These are phyloP conservation scores for Apostasia ramifera DNA, from an alignment of 106 monocot species.

Conservation along the genomic window DNA sequence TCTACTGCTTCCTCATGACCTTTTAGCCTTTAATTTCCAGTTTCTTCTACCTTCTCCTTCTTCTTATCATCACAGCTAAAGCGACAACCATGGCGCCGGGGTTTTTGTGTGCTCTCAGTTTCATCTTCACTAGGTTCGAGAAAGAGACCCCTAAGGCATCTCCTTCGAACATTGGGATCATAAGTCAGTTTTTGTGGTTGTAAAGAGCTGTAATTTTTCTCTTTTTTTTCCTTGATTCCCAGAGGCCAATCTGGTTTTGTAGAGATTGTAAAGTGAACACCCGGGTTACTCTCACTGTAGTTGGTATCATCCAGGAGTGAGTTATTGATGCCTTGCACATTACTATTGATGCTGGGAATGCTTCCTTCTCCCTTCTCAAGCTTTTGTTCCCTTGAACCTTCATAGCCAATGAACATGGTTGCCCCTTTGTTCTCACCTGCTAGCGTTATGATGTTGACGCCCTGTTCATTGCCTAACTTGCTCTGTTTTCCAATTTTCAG, in stretches of 20 bases:
- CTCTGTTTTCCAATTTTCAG: constrained; percentile 17
- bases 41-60: constrained; percentile 9
- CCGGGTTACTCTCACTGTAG: constrained; percentile 33
- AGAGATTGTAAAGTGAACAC: constrained; percentile 34
- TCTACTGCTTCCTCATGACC: no score
- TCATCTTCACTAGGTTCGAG: constrained; percentile 62
- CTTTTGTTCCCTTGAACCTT: not conserved
- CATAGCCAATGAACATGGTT: constrained; percentile 34
- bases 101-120: constrained; percentile 35
- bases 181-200: constrained; percentile 20
- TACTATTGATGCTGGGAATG: constrained; percentile 37
- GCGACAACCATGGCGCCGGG: constrained; percentile 59
- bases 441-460: constrained; percentile 49
- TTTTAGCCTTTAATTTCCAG: not conserved
- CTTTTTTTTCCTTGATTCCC: constrained; percentile 2
- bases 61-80: constrained; percentile 34
- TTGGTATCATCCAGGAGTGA: constrained; percentile 36
- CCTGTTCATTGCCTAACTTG: constrained; percentile 15
- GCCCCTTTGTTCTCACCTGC: constrained; percentile 84
- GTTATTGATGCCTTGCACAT: constrained; percentile 71
- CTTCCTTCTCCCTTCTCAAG: not conserved
- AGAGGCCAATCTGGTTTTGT: constrained; percentile 4
- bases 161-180: constrained; percentile 49
- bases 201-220: not conserved
- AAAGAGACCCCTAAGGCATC: constrained; percentile 67